Base-by-base conservation (phyloP, 192 early-diverging fungal species). In the Thamnidium elegans region DNA sequence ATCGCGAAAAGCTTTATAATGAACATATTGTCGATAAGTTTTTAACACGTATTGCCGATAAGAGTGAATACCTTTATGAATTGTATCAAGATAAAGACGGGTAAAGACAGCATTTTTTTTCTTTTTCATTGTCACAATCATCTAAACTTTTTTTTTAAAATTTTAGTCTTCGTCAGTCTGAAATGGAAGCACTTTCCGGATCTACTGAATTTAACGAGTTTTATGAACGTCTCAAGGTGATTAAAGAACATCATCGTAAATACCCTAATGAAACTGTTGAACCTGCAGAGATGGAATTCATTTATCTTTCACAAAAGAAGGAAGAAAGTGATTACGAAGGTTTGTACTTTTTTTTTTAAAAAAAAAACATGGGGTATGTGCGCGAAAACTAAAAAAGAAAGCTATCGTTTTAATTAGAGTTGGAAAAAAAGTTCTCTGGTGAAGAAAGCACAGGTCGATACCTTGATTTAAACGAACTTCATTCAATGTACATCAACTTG, bases 351-450 rank as follows among this genome's bases (percentile, higher is more conserved):
- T 2, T 13, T 53, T 4, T 34, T 6, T 7, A 54, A 54, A 31
- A 32, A 20, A 7, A 56, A 39, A 8, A 11, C 50, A 56, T 17
- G 21, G 13, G 5, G n/a, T n/a, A 14, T 6, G 1, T 0, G 7
- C 11, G 3, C 17, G 15, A 13, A 8, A 0, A 26, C 14, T 15
- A 45, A 45, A 15, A 45, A 13, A 45, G 44, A 45, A 45, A 10
- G 54, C 60, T 55, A 52, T 68, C 51, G 43, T 51, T 32, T 47
- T 26, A n/a, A n/a, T 30, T 68, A 69, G 90, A 85, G 17, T 59
- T 97, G 36, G 94, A 99, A 52, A 88, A 82, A 9, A 78, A 91
- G 71, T 97, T 96, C 72, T 92, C 91, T n/a, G 95, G 93, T 19
- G 96, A 99, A 77, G 95, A 99, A 74, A 73, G 79, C 3, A 59